A percentile compares a stretch with the other conserved stretches of the same genome.
Evolutionary conservation across 352 stramenopile genomes (phyloP).

Genomic region (Globisporangium lucens): DNA sequence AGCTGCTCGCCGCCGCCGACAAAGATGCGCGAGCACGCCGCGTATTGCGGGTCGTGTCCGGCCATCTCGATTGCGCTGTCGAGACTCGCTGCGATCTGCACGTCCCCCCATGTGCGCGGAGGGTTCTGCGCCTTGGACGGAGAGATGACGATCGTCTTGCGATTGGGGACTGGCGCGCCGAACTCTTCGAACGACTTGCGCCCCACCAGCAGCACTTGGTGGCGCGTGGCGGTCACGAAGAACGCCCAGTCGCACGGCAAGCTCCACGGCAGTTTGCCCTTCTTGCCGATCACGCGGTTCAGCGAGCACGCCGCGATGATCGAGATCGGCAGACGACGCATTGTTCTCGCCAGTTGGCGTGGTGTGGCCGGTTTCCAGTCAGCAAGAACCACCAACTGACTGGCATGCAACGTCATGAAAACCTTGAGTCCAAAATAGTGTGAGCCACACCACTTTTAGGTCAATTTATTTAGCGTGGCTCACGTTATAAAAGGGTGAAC

Average conservation of each 20-base stretch:
- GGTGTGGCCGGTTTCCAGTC: background rate
- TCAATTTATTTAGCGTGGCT: background rate
- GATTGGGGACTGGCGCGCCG: constrained; percentile 35
- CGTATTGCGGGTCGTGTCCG: constrained; percentile 30
- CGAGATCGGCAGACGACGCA: constrained; percentile 35
- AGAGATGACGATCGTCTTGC: constrained; percentile 63
- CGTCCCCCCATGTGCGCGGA: constrained; percentile 17
- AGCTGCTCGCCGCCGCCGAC: constrained; percentile 59
- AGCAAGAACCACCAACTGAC: no score
- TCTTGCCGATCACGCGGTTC: constrained; percentile 60
- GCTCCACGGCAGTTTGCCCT: constrained; percentile 53
- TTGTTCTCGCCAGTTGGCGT: background rate
- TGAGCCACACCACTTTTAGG: background rate
- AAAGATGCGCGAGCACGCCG: constrained; percentile 42
- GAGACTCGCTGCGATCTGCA: constrained; percentile 37
- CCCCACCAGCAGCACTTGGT: constrained; percentile 63
- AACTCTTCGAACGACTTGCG: constrained; percentile 60
- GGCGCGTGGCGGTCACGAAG: constrained; percentile 49
- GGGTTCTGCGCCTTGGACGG: constrained; percentile 11
- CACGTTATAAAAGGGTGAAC: background rate
- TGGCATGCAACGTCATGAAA: no score
- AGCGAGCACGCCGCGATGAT: constrained; percentile 69
- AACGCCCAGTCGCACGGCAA: constrained; percentile 69
- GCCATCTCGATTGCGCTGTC: constrained; percentile 43
- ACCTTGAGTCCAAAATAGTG: background rate